Evolutionary conservation across 768 basidiomycete species (phyloP), one percentile per base, ranked within the genome.

Genomic region (Phlegmacium glaucopus): DNA sequence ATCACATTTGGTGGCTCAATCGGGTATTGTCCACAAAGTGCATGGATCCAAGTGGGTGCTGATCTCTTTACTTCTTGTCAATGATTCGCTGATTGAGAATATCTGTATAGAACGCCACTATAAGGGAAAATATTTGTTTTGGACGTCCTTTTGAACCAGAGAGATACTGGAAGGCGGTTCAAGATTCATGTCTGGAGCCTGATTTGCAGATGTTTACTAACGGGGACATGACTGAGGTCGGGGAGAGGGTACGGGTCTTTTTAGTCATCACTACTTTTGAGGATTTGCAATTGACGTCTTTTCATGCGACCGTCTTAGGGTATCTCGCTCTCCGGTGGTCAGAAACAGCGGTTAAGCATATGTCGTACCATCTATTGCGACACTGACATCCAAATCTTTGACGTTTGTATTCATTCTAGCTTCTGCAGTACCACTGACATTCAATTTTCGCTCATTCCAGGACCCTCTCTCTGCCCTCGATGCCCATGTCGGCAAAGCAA

Each of bases 401-500:
- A 96, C 57, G 77, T 75, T 49, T 25, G 75, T 52, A 52, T n/a
- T 16, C 27, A 39, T 28, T 39, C 12, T 37, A 27, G 28, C 17
- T 38, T 27, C 42, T 7, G 28, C 25, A 45, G 1, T 11, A 29
- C 12, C 17, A 22, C 16, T 53, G 18, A 47, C 13, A 7, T 26
- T 13, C 16, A 7, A 9, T 36, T 16, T 40, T 7, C 36, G 22
- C 2, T 22, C 5, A 22, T 22, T 22, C 22, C 22, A 84, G 80
- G 91, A 93, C 57, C 90, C 90, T 4, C 71, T 93, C 9, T 89
- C 86, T n/a, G 92, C 92, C 17, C 77, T 97, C 9, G 94, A 97
- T 61, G 91, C 92, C 5, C 91, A 94, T 60, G 91, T 95, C 41
- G 93, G 92, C 34, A 89, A 88, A 63, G 77, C 81, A 3, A 83